Evolutionary conservation across 495 filamentous ascomycete genomes (phyloP), one percentile per base, ranked within the genome.

Genomic region (Alectoria sarmentosa): DNA sequence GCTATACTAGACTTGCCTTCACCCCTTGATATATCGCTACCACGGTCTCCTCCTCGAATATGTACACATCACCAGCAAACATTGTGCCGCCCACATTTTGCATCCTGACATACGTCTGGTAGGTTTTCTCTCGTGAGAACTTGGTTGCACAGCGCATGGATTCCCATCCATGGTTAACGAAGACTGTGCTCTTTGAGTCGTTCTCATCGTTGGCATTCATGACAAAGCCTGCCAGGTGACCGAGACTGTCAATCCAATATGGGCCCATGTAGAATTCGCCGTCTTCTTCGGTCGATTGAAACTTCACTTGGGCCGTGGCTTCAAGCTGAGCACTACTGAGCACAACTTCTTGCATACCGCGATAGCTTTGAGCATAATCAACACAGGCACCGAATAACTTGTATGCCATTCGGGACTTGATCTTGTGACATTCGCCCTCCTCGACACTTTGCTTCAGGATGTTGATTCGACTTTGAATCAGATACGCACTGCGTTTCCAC

Each of bases 271-370:
- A 76, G 75, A 86, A 92, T 63, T 78, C 83, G 48, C 86, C 89
- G 59, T 82, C 79, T 19, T 80, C 75, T 19, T 81, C 75, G 0
- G 73, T 77, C 8, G 78, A 78, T 60, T 84, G 80, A 73, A 92
- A 90, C 54, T 78, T 78, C 54, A 95, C 83, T 52, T 84, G 83
- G 39, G 86, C 88, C 38, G 89, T 87, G 69, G 93, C 90, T 52
- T 84, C 83, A 19, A 83, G 79, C 0, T 77, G 28, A 6, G 49
- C 77, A 72, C 83, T 88, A 71, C 91, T 83, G 14, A 94, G 79
- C 60, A 88, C 84, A 42, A 92, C 86, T 63, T 91, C 87, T 62
- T 88, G 81, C 21, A 92, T 86, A 23, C 86, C 88, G 36, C 62
- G 82, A 66, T 88, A 80, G 36, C 70, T 72, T 41, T 69, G 59